These are phyloP conservation scores for Ceratobasidium sp. DNA, from an alignment of 1,284 basidiomycete genomes.

Conservation along the genomic window DNA sequence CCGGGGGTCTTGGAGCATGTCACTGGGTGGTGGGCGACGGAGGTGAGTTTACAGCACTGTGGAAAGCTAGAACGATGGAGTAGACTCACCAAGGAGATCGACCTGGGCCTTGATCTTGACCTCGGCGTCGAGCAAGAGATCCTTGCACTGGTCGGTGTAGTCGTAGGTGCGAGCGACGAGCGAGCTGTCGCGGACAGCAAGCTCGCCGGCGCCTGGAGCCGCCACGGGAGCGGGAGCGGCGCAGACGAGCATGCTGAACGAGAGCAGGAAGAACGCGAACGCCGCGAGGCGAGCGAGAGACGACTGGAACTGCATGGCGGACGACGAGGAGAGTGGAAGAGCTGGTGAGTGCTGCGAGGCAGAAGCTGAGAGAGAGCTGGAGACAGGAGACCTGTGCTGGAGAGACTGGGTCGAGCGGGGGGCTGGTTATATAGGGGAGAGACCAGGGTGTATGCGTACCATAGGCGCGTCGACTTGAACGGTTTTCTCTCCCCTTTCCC, in stretches of 20 bases:
- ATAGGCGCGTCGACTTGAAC: not conserved
- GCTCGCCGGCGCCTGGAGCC: not conserved
- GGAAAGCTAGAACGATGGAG: not conserved
- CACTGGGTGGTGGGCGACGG: not conserved
- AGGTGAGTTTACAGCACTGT: not conserved
- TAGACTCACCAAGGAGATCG: conserved; percentile 3
- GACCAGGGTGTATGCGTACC: conserved; percentile 28
- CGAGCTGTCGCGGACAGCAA: not conserved
- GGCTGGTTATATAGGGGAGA: conserved; percentile 19
- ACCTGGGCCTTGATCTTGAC: conserved; percentile 2
- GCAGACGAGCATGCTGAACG: conserved; percentile 26
- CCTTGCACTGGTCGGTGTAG: conserved; percentile 20
- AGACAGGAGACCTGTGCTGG: conserved; percentile 42
- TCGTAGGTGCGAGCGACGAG: conserved; percentile 24
- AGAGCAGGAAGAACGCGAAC: conserved; percentile 22
- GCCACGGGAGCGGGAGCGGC: conserved; percentile 35
- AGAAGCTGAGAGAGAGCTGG: conserved; percentile 20
- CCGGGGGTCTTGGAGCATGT: not conserved
- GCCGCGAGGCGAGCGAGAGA: conserved; percentile 18
- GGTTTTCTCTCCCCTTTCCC: not conserved
- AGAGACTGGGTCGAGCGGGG: conserved; percentile 12
- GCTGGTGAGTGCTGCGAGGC: not conserved
- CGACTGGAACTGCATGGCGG: conserved; percentile 32
- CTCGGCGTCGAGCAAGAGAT: not conserved
- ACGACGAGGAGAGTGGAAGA: conserved; percentile 3